Evolutionary conservation across 768 basidiomycete genomes (phyloP), one percentile per base, ranked within the genome.

Genomic region (Boletus sensibilis): DNA sequence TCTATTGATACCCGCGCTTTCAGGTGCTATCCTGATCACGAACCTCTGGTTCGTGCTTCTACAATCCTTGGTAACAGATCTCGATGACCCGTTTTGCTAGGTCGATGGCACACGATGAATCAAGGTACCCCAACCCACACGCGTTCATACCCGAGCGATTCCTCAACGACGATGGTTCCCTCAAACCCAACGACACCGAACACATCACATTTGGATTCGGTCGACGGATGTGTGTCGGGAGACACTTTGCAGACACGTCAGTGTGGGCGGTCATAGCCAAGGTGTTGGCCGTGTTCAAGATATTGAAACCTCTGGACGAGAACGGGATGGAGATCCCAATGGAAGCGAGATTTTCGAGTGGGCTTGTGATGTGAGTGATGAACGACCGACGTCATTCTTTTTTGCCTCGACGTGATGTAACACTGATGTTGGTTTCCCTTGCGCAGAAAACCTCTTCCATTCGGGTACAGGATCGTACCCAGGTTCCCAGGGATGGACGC

Each of bases 131-230:
- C 0, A 64, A 72, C 4, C 68, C 76, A 4, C 23, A 4, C 23
- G 46, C 53, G 20, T 78, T 77, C 67, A 57, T 56, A 27, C 75
- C 77, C 0, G 75, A 78, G 25, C 68, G 75, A 16, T 78, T 75
- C 60, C 51, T 78, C 7, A 68, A 75, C 40, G 39, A 45, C 0
- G 62, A 66, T 5, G 61, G 65, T 9, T 56, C 59, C 0, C 62
- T 64, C 5, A 64, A 50, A 31, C 25, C 42, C 0, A 51, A 58
- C 10, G 37, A 35, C 11, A 29, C 43, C 10, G 54, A 57, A 8
- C 46, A 53, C 14, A 18, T 68, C 10, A 47, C 25, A 1, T 70
- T 61, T 34, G 68, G 68, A 20, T 71, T 64, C 34, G 69, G 69
- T 35, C 57, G 70, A 7, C 60, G 65, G 18, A 55, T 63, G 10